These are phyloP conservation scores for Pythium volutum DNA, from an alignment of 352 stramenopile species.

Conservation along the genomic window DNA sequence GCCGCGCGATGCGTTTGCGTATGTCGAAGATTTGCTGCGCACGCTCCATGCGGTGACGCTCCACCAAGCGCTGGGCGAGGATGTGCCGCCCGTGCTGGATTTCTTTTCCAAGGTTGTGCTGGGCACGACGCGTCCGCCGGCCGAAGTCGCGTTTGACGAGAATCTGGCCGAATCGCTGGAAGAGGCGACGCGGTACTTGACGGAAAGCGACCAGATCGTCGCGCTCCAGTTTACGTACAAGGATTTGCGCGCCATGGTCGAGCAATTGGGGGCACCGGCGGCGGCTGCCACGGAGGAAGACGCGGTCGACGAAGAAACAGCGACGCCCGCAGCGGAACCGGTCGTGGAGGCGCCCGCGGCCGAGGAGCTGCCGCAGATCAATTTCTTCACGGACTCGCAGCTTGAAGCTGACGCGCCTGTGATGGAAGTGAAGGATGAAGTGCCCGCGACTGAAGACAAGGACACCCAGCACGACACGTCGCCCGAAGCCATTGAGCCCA, in stretches of 20 bases:
- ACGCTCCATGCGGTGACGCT: constrained; percentile 77
- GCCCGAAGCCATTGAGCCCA: constrained; percentile 14
- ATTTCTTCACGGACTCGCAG: constrained; percentile 84
- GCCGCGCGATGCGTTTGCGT: constrained; percentile 32
- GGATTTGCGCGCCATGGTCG: constrained; percentile 53
- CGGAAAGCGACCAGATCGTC: constrained; percentile 63
- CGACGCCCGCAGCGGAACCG: neutral
- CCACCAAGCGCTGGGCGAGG: constrained; percentile 63
- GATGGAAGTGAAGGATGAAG: neutral
- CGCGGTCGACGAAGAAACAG: constrained; percentile 1
- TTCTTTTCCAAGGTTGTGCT: constrained; percentile 84
- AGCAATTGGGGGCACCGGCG: constrained; percentile 30
- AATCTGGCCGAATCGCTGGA: constrained; percentile 78
- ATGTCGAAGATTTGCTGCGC: constrained; percentile 72
- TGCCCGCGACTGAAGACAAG: constrained; percentile 12
- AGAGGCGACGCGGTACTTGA: constrained; percentile 72
- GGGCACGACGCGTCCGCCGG: constrained; percentile 72
- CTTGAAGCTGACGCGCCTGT: constrained; percentile 28
- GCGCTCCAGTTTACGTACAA: constrained; percentile 72
- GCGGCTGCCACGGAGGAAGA: constrained; percentile 10
- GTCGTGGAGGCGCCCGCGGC: constrained; percentile 26
- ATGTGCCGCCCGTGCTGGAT: constrained; percentile 79
- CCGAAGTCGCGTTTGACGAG: constrained; percentile 72
- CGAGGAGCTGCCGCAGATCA: constrained; percentile 67
- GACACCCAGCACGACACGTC: constrained; percentile 2